Evolutionary conservation across 805 yeast species (phyloP), one percentile per base, ranked within the genome.

Genomic region (Candida bentonensis): DNA sequence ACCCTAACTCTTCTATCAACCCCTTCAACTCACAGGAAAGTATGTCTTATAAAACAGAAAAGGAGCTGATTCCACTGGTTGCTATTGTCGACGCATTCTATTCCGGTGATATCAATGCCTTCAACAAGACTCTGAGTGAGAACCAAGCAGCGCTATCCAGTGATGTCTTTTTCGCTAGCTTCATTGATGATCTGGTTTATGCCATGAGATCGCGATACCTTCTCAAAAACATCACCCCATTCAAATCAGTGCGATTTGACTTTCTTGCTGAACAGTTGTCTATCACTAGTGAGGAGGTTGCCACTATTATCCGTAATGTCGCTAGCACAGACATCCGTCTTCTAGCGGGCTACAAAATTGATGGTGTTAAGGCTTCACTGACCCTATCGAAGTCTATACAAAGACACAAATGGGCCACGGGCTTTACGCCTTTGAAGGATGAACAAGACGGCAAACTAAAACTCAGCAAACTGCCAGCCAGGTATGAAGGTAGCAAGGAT

Each of bases 81-180:
- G 36, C 17, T n/a, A 30, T 30, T 30, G 36, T 30, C 17, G 36
- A 30, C n/a, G 36, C 36, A 15, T 30, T 30, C n/a, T 30, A 30
- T 30, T 11, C 36, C n/a, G 36, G 17, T 15, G 36, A 30, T 30
- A 30, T 30, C n/a, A 17, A 30, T 4, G 36, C 36, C 17, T 30
- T 30, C 20, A 30, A 30, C 20, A 13, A 9, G 7, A 17, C 36
- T 13, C 20, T 30, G 36, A n/a, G 20, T 9, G 36, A 9, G 7
- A 30, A n/a, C 17, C 7, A 11, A 13, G 17, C 7, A 13, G 11
- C 36, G n/a, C n/a, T 30, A 30, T n/a, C 17, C 7, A 30, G 17
- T 5, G 36, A 30, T n/a, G 36, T 9, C 20, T 30, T 30, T 9
- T 30, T 30, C n/a, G 20, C 20, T 5, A 9, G n/a, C 7, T 30